Base-by-base conservation (phyloP, 164 flowering plant species). In the Litsea cubeba region DNA sequence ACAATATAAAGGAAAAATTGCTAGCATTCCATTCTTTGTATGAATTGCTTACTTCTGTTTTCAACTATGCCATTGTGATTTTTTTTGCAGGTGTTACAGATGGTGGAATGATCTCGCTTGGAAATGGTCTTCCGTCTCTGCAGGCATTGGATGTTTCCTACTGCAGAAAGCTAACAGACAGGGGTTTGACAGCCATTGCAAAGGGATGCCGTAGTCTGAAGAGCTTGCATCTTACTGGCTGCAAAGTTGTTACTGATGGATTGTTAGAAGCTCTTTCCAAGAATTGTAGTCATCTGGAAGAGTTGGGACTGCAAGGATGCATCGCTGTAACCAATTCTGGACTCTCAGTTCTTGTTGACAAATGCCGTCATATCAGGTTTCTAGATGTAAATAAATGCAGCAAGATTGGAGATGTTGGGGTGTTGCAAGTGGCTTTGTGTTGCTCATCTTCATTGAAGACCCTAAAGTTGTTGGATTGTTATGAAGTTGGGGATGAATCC, bases 91-190 rank as follows among this genome's bases (percentile, higher is more conserved):
- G 92, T 70, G 85, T 96, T 73, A 88, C 95, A n/a, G 98, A 96
- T 83, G 64, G 65, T 67, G 99, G 99, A 71, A 69, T 93, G 80
- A 72, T 74, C 26, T 85, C 85, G 20, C 85, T 96, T 81, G 99
- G 89, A 62, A 54, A 76, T 8, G 82, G 90, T 76, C 92, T 93
- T 72, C 76, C 87, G 54, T 80, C 73, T 74, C 80, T 96, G 22
- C 91, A 89, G 77, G 88, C 84, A 24, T 82, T 96, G 78, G 96
- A 93, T 85, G 88, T 88, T 68, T 91, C 99, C 1, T 75, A 80
- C 74, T 96, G 98, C 84, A 87, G 86, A 79, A 94, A 92, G 85
- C 73, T 96, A 15, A 89, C 95, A 46, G 95, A 91, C 77, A 87
- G 87, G 87, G 98, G 99, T 40, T 82, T 92, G 63, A 77, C 82